Evolutionary conservation across 352 stramenopile species (phyloP).

Genomic region (Blastocystis sp.): DNA sequence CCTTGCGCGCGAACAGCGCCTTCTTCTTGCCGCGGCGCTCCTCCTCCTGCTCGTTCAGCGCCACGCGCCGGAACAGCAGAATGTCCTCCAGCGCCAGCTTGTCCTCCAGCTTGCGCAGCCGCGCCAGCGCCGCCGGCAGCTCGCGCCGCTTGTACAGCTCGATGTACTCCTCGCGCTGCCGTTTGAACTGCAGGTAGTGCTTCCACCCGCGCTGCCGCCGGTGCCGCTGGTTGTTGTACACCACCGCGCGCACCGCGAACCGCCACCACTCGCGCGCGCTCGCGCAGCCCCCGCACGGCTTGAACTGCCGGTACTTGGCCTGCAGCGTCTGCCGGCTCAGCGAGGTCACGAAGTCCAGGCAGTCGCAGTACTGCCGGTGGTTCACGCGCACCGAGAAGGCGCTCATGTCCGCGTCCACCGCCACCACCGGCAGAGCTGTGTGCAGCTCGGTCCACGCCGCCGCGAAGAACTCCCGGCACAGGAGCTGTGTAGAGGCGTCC

Average conservation of each 20-base stretch:
- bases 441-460: constrained; percentile 29
- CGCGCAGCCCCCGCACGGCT: neutral
- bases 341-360: constrained; percentile 14
- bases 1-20: neutral
- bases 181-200: constrained; percentile 66
- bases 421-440: constrained; percentile 16
- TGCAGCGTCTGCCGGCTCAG: constrained; percentile 47
- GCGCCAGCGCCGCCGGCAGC: neutral
- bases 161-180: constrained; percentile 60
- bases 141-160: constrained; percentile 61
- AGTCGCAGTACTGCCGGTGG: constrained; percentile 61
- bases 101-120: constrained; percentile 51
- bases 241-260: constrained; percentile 32
- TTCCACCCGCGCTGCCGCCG: constrained; percentile 45
- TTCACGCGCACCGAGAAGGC: constrained; percentile 31
- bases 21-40: constrained; percentile 57
- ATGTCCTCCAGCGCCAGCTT: constrained; percentile 62
- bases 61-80: constrained; percentile 49
- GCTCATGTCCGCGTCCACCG: constrained; percentile 31
- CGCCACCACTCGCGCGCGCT: constrained; percentile 38
- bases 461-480: neutral
- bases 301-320: constrained; percentile 44
- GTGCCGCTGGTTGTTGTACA: constrained; percentile 41
- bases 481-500: neutral
- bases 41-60: constrained; percentile 35